Percentiles rank a stretch among this genome's conserved stretches.
These are phyloP conservation scores for Wallacemonas rigidus DNA, from an alignment of 208 protist genomes.

Conservation along the genomic window DNA sequence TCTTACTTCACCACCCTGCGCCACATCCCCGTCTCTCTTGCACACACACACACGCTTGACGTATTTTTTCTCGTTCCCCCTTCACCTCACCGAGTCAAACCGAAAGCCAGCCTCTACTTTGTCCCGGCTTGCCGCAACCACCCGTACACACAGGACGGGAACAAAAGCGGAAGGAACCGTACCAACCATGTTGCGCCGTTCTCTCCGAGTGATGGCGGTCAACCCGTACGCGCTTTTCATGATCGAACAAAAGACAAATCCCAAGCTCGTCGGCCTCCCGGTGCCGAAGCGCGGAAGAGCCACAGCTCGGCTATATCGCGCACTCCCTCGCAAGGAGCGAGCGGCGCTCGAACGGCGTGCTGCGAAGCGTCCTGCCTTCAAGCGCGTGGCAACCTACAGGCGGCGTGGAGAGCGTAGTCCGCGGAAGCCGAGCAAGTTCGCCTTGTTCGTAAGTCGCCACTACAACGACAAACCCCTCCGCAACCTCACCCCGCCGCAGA, in stretches of 20 bases:
- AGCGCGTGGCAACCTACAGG: not conserved
- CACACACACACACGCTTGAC: too few relatives aligned
- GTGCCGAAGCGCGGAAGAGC: conserved; percentile 28
- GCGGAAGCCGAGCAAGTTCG: conserved; percentile 8
- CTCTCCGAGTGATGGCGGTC: conserved; percentile 28
- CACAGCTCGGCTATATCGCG: conserved; percentile 36
- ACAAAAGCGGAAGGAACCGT: too few relatives aligned
- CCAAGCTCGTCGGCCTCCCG: conserved; percentile 30
- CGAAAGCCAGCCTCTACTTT: too few relatives aligned
- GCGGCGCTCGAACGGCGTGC: conserved; percentile 36
- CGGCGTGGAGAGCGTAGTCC: conserved; percentile 18
- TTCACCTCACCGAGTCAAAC: too few relatives aligned
- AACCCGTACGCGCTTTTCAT: conserved; percentile 40
- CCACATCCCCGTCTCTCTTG: too few relatives aligned
- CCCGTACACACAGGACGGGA: too few relatives aligned
- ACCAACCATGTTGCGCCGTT: conserved; percentile 32
- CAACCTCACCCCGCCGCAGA: conserved; percentile 13
- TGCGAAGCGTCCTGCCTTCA: conserved; percentile 22
- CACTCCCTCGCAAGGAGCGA: conserved; percentile 26
- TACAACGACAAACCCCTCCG: not conserved
- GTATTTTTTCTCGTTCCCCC: too few relatives aligned
- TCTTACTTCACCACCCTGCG: too few relatives aligned
- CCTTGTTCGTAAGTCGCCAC: conserved; percentile 12
- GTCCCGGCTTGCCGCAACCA: too few relatives aligned
- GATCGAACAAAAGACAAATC: conserved; percentile 51